A percentile compares a stretch with the other conserved stretches of the same genome.
phyloP scores from a whole-genome alignment of 2,329 filamentous ascomycete species.

The Fusarium pseudoanthophilum region DNA sequence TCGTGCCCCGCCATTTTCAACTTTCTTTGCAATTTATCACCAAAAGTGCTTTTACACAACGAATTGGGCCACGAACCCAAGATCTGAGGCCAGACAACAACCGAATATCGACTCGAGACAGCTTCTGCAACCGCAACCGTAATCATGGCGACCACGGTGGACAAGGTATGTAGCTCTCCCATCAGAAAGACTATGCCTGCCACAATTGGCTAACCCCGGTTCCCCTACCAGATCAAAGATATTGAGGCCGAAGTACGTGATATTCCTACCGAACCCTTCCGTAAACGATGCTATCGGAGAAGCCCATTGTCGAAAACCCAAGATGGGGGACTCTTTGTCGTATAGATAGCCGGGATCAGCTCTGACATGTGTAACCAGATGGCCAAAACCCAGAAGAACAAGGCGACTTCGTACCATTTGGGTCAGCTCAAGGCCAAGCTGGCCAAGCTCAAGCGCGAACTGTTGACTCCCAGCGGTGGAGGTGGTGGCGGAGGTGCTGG shows the following conservation, averaged over 20 bases:
- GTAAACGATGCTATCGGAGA: slow-evolving; percentile 19
- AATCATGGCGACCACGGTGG: slow-evolving; percentile 95
- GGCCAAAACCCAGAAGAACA: slow-evolving; percentile 97
- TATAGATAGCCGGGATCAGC: slow-evolving; percentile 1
- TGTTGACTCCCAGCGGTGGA: slow-evolving; percentile 85
- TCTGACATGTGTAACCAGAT: slow-evolving; percentile 66
- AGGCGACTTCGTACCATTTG: slow-evolving; percentile 92
- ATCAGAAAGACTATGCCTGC: slow-evolving; percentile 3
- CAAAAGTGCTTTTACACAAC: slow-evolving; percentile 32
- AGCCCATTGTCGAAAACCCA: slow-evolving; percentile 6
- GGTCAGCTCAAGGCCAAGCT: slow-evolving; percentile 98
- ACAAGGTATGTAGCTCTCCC: slow-evolving; percentile 74
- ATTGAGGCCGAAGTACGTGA: slow-evolving; percentile 89
- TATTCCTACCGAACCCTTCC: slow-evolving; percentile 17
- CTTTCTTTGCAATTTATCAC: slow-evolving; percentile 39
- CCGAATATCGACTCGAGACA: slow-evolving; percentile 17
- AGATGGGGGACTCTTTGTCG: slow-evolving; percentile 1
- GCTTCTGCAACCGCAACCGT: slow-evolving; percentile 18
- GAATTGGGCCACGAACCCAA: slow-evolving; percentile 31
- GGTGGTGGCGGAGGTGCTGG: slow-evolving; percentile 82
- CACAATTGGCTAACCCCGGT: slow-evolving; percentile 49
- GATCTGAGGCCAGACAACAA: slow-evolving; percentile 32
- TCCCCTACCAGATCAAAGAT: slow-evolving; percentile 81
- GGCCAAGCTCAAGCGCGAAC: slow-evolving; percentile 95
- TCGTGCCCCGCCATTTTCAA: slow-evolving; percentile 50